These are phyloP conservation scores for Chlorella sorokiniana DNA, from an alignment of 139 green algal species.

Conservation along the genomic window DNA sequence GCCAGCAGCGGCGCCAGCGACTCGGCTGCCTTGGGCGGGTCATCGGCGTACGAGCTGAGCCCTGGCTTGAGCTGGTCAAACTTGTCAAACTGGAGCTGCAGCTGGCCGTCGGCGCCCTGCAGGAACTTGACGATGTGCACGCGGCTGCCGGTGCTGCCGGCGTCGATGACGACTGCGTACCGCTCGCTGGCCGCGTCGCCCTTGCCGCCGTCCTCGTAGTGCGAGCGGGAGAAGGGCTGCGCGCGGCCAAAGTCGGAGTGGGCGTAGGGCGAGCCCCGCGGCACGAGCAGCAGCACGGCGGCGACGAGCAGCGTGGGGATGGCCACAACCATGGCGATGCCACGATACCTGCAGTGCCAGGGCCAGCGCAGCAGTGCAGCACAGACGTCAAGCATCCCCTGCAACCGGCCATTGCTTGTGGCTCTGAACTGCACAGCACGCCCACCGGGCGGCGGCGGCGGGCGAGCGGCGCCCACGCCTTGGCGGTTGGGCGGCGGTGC, in stretches of 20 bases:
- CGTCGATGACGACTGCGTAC: conserved; percentile 95
- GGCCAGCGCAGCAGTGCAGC: background rate
- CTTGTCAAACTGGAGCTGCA: conserved; percentile 81
- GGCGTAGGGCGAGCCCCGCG: conserved; percentile 32
- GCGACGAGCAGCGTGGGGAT: conserved; percentile 64
- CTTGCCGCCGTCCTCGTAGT: conserved; percentile 18
- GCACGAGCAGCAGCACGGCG: conserved; percentile 63
- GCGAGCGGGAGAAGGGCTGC: conserved; percentile 21
- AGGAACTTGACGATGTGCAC: conserved; percentile 96
- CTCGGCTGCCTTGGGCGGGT: conserved; percentile 75
- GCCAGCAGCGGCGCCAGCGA: conserved; percentile 87
- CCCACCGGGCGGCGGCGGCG: no score
- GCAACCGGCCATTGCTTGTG: no score
- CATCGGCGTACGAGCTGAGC: conserved; percentile 80
- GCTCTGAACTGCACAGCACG: no score
- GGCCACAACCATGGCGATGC: conserved; percentile 15
- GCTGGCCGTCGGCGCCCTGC: conserved; percentile 17
- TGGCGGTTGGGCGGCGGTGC: no score
- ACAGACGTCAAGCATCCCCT: background rate
- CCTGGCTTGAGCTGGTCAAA: conserved; percentile 96
- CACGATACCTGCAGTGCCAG: conserved; percentile 18
- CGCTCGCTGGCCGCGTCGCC: conserved; percentile 13
- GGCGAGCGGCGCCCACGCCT: no score
- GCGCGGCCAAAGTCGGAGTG: conserved; percentile 39
- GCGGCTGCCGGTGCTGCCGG: conserved; percentile 92